These are phyloP conservation scores for Ligustrum vulgare DNA, from an alignment of 257 asterid species.

Conservation along the genomic window DNA sequence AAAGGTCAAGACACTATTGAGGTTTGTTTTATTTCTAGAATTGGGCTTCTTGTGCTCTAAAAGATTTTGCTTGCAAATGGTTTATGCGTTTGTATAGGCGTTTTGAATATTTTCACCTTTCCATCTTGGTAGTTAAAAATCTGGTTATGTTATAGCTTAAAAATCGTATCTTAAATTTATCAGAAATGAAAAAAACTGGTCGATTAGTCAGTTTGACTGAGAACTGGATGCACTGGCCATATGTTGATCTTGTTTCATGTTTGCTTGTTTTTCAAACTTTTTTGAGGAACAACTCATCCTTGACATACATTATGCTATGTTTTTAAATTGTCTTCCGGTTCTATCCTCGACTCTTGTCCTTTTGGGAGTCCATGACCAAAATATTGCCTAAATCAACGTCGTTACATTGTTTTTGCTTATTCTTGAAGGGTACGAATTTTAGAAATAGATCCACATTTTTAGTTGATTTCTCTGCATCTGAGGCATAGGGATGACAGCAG, in stretches of 20 bases:
- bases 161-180: background rate
- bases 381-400: background rate
- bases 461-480: background rate
- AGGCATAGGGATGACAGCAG: no score
- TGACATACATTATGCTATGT: background rate
- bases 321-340: background rate
- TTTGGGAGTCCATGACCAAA: background rate
- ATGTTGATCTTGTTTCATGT: background rate
- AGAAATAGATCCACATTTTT: background rate
- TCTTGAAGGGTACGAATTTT: background rate
- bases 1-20: conserved; percentile 76
- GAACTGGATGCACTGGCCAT: no score
- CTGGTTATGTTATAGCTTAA: background rate
- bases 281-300: background rate
- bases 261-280: background rate
- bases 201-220: background rate
- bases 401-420: background rate
- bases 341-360: background rate
- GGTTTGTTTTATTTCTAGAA: conserved; percentile 44
- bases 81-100: background rate
- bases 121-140: background rate
- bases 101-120: background rate
- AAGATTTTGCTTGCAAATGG: background rate
- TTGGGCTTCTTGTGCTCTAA: background rate
- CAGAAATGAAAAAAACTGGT: background rate